Base-by-base conservation (phyloP, 306 rosid genomes). In the Acacia melanoxylon region DNA sequence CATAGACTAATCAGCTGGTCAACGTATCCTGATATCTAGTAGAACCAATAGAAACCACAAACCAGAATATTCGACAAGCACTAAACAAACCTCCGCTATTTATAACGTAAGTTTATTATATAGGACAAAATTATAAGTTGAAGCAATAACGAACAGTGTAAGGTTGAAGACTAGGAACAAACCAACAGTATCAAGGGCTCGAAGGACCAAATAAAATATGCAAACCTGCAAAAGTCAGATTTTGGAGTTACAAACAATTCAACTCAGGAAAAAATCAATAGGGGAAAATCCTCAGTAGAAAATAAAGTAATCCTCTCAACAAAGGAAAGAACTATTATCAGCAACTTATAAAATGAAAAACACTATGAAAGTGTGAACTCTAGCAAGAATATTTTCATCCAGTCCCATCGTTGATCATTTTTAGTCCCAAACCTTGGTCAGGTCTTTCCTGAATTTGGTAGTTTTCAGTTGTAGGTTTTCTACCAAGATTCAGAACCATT, bases 181-280 rank as follows among this genome's bases (percentile, higher is more conserved):
- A 95, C 99, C 99, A 89, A 95, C 98, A 45, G 75, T 71, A 14
- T 71, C 75, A 71, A 71, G 75, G 22, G 75, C 75, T 44, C 75
- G 75, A 45, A 71, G 75, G 49, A 71, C 58, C 75, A 71, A 71
- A 71, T 71, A 71, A 71, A 71, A 71, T 44, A 95, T 89, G 84
- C 98, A 95, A 52, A 96, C 97, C 99, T 96, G 98, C 87, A 86
- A 88, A 37, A 85, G 78, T 9, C 66, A 73, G 3, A 13, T 19
- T 24, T 74, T 58, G 70, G 42, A 62, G 79, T 75, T 44, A 58
- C n/a, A 63, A 10, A 63, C 19, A 24, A 71, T 71, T 52, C 8
- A 27, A 31, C 19, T 68, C n/a, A 35, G 52, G 37, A 68, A 63
- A 59, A 31, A 15, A 65, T 11, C 27, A 72, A 6, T 0, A 10